Evolutionary conservation across 2,329 filamentous ascomycete genomes (phyloP).

Genomic region (Alternaria triticina): DNA sequence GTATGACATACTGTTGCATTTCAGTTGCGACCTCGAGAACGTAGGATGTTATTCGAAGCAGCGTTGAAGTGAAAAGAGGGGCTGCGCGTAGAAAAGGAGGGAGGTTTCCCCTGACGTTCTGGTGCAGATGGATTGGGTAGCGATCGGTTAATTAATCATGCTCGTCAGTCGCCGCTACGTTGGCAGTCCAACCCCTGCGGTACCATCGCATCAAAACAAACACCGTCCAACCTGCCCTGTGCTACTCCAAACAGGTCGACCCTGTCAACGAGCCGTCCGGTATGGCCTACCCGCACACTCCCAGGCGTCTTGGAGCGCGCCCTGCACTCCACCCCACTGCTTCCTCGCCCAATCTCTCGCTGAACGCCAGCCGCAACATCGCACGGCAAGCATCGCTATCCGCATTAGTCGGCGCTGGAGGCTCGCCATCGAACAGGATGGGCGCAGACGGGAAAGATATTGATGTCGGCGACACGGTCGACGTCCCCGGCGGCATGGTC

Average conservation of each 20-base stretch:
- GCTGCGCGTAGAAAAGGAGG: conserved; percentile 1
- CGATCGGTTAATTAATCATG: conserved; percentile 14
- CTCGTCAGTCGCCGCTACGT: conserved; percentile 6
- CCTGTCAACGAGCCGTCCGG: conserved; percentile 17
- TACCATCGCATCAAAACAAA: conserved; percentile 19
- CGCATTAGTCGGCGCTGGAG: conserved; percentile 65
- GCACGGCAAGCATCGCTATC: conserved; percentile 75
- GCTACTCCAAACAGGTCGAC: conserved; percentile 15
- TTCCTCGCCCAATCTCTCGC: conserved; percentile 52
- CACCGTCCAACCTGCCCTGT: conserved; percentile 17
- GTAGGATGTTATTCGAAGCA: not conserved
- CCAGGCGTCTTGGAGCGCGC: conserved; percentile 47
- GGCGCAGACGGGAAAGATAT: conserved; percentile 60
- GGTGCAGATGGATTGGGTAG: conserved; percentile 6
- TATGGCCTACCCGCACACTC: conserved; percentile 52
- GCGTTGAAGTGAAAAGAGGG: not conserved
- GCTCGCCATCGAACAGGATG: conserved; percentile 51
- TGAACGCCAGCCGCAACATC: conserved; percentile 55
- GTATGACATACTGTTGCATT: not conserved
- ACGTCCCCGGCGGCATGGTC: conserved; percentile 92
- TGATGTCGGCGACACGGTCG: conserved; percentile 80
- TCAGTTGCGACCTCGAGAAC: not conserved
- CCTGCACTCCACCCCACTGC: conserved; percentile 51
- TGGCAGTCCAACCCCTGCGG: conserved; percentile 7
- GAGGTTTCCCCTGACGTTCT: not conserved